phyloP scores from a whole-genome alignment of 2,329 filamentous ascomycete genomes.

The Fusarium compactum region DNA sequence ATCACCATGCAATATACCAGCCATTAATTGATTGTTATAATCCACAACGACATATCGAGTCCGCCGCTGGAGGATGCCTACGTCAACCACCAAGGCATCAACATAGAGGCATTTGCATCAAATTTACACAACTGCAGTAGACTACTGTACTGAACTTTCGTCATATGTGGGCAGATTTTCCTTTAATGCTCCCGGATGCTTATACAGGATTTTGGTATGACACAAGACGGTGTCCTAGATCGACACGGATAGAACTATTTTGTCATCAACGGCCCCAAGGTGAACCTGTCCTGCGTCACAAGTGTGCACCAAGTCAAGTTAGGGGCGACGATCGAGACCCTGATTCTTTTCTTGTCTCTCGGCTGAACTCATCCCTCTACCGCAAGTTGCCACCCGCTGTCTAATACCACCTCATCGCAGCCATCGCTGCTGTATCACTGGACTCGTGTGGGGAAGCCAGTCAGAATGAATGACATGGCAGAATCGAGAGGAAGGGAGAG shows the following conservation, averaged over 20 bases:
- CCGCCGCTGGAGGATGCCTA: not conserved
- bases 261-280: slow-evolving; percentile 16
- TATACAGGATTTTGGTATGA: slow-evolving; percentile 9
- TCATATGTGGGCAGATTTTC: slow-evolving; percentile 5
- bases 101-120: not conserved
- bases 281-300: slow-evolving; percentile 39
- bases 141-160: not conserved
- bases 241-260: slow-evolving; percentile 8
- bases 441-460: not conserved
- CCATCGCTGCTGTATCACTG: slow-evolving; percentile 1
- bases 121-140: not conserved
- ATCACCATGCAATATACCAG: not conserved
- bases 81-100: not conserved
- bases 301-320: slow-evolving; percentile 10
- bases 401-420: slow-evolving; percentile 18
- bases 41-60: not conserved
- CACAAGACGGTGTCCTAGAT: slow-evolving; percentile 5
- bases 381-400: slow-evolving; percentile 24
- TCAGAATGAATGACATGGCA: not conserved
- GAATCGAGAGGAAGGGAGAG: slow-evolving; percentile 2
- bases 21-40: not conserved
- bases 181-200: not conserved
- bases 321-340: slow-evolving; percentile 31
- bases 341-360: slow-evolving; percentile 4
- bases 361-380: slow-evolving; percentile 7